phyloP scores from a whole-genome alignment of 164 flowering plant species.

The Cinnamomum chago region DNA sequence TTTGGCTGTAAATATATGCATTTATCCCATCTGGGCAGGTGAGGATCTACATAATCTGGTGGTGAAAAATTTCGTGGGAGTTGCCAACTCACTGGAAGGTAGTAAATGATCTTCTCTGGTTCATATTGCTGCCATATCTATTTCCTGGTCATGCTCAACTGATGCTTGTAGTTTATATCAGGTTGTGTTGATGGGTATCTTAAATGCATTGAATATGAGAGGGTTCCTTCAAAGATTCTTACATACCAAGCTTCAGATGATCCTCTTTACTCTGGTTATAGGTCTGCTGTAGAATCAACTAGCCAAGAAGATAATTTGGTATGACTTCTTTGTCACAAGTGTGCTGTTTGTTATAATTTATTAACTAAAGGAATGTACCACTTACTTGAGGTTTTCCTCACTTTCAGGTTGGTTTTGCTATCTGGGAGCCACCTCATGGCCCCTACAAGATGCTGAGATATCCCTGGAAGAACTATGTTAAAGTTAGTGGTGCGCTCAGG shows the following conservation, averaged over 20 bases:
- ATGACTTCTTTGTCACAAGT: conserved; percentile 2
- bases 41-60: conserved; percentile 84
- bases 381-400: not conserved
- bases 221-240: conserved; percentile 78
- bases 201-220: conserved; percentile 66
- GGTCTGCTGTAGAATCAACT: conserved; percentile 75
- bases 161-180: conserved; percentile 17
- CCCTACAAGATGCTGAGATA: conserved; percentile 56
- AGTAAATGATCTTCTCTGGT: not conserved
- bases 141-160: not conserved
- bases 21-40: conserved; percentile 93
- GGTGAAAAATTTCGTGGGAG: conserved; percentile 66
- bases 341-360: not conserved
- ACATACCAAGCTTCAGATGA: conserved; percentile 80
- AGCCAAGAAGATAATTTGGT: conserved; percentile 74
- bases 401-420: conserved; percentile 66
- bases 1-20: conserved; percentile 57
- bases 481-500: conserved; percentile 77
- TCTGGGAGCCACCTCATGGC: conserved; percentile 97
- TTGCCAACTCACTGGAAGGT: conserved; percentile 45
- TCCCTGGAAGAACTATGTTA: conserved; percentile 81
- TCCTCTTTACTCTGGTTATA: conserved; percentile 69
- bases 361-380: not conserved
- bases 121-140: not conserved
- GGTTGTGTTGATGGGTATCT: conserved; percentile 80